Conservation (phyloP, 2,329 filamentous ascomycete genomes). For the Exserohilum turcica region DNA sequence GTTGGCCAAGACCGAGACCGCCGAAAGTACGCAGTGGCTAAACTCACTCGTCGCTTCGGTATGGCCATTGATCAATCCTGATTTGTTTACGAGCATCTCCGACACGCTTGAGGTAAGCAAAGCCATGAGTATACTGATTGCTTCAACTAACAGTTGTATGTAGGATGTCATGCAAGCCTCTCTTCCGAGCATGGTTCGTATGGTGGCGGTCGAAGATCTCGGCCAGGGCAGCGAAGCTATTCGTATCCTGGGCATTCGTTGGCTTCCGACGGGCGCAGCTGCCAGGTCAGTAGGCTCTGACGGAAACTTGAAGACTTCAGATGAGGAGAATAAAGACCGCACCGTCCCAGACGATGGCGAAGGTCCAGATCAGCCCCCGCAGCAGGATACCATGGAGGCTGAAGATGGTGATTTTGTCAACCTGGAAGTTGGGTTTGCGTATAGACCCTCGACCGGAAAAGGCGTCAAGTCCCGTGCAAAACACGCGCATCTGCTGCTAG, state of each 20-base stretch:
- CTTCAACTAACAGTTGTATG: constrained; percentile 23
- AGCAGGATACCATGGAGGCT: constrained; percentile 64
- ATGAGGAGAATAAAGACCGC: constrained; percentile 57
- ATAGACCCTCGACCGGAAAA: constrained; percentile 67
- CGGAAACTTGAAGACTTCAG: constrained; percentile 60
- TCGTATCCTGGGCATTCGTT: constrained; percentile 71
- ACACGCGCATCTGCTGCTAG: constrained; percentile 73
- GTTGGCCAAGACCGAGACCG: constrained; percentile 53
- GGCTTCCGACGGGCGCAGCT: constrained; percentile 73
- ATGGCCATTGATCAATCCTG: constrained; percentile 77
- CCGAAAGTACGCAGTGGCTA: constrained; percentile 73
- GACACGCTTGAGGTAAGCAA: constrained; percentile 66
- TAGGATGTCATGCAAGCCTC: constrained; percentile 78
- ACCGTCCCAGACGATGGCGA: constrained; percentile 54
- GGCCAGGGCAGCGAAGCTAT: constrained; percentile 75
- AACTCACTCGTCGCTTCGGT: constrained; percentile 70
- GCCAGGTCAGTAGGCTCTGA: constrained; percentile 64
- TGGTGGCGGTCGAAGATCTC: constrained; percentile 77
- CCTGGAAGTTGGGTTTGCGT: constrained; percentile 75
- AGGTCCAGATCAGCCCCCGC: constrained; percentile 40
- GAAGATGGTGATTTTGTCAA: constrained; percentile 81
- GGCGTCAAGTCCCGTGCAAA: constrained; percentile 67
- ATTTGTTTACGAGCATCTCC: constrained; percentile 70
- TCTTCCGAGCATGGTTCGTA: constrained; percentile 69
- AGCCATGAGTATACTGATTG: background rate